These are phyloP conservation scores for Talaromyces albobiverticillius DNA, from an alignment of 2,329 filamentous ascomycete genomes.

Conservation along the genomic window DNA sequence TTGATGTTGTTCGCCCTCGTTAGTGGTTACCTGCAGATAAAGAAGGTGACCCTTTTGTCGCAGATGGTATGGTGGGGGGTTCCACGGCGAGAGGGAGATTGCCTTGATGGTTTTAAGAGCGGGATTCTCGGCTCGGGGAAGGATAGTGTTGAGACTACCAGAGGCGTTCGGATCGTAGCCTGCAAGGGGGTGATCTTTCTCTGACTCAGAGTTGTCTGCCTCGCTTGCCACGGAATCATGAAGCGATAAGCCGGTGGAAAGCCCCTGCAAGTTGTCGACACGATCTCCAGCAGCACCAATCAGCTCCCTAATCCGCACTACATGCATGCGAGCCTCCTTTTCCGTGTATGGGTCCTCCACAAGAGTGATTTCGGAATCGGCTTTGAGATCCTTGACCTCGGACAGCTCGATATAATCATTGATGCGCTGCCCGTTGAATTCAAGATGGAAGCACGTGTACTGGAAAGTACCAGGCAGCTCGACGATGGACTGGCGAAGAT, in stretches of 20 bases:
- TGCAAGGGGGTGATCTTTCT: conserved; percentile 54
- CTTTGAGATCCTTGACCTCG: conserved; percentile 75
- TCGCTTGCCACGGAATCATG: conserved; percentile 69
- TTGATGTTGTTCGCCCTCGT: conserved; percentile 91
- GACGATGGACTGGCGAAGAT: conserved; percentile 94
- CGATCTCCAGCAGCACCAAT: conserved; percentile 89
- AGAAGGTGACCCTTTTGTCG: conserved; percentile 89
- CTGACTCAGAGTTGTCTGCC: conserved; percentile 38
- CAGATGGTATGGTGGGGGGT: conserved; percentile 88
- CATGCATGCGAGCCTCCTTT: conserved; percentile 93
- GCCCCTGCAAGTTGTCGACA: conserved; percentile 80
- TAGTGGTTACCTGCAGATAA: conserved; percentile 84
- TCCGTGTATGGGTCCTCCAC: conserved; percentile 97
- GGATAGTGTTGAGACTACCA: conserved; percentile 66
- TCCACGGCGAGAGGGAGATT: conserved; percentile 88
- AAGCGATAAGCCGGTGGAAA: conserved; percentile 79
- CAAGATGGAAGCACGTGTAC: conserved; percentile 98
- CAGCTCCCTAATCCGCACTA: conserved; percentile 85
- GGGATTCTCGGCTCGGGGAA: conserved; percentile 64
- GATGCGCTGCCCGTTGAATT: conserved; percentile 82
- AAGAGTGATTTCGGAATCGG: conserved; percentile 74
- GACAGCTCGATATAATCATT: conserved; percentile 94
- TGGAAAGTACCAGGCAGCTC: conserved; percentile 90
- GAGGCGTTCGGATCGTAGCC: conserved; percentile 75
- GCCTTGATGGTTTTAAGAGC: conserved; percentile 89